These are phyloP conservation scores for Ormosia semicastrata DNA, from an alignment of 306 rosid species.

Conservation along the genomic window DNA sequence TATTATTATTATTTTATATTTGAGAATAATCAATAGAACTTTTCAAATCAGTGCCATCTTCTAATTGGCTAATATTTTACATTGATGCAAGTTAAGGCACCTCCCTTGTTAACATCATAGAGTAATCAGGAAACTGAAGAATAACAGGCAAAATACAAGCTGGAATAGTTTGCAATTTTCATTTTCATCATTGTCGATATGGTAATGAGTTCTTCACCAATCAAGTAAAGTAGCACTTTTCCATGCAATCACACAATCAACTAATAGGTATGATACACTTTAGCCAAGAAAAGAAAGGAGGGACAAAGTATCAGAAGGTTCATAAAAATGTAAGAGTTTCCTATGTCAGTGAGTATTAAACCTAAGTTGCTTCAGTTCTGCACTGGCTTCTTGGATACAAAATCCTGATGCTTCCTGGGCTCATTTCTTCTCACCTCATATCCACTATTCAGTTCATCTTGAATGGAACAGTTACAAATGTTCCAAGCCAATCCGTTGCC, in stretches of 20 bases:
- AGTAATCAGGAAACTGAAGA: background rate
- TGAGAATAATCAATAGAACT: too few species aligned
- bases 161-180: background rate
- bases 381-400: slow-evolving; percentile 6
- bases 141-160: background rate
- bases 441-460: slow-evolving; percentile 7
- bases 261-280: background rate
- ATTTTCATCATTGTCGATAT: background rate
- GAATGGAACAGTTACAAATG: background rate
- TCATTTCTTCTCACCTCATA: slow-evolving; percentile 14
- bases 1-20: too few species aligned
- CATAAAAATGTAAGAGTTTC: background rate
- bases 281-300: background rate
- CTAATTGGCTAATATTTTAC: background rate
- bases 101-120: background rate
- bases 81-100: background rate
- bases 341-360: slow-evolving; percentile 21
- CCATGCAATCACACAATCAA: slow-evolving; percentile 5
- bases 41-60: background rate
- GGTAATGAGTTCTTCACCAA: slow-evolving; percentile 4
- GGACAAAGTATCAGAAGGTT: slow-evolving; percentile 2
- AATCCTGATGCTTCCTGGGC: slow-evolving; percentile 14
- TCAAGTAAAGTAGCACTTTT: background rate
- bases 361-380: slow-evolving; percentile 14
- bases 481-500: slow-evolving; percentile 2